These are phyloP conservation scores for Fremontodendron californicum DNA, from an alignment of 345 rosid species.

Conservation along the genomic window DNA sequence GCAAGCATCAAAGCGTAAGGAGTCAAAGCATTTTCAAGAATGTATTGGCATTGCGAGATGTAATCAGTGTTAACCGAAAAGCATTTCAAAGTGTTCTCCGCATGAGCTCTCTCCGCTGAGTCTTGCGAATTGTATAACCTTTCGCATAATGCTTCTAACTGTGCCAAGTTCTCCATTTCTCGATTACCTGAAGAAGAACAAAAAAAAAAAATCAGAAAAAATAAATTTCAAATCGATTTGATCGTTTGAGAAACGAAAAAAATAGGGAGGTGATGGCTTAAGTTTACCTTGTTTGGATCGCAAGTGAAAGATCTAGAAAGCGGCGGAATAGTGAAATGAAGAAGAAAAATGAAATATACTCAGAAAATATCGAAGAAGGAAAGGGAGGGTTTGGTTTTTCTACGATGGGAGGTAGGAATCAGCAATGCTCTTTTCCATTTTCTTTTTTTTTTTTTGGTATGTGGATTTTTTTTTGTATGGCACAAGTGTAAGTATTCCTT, in stretches of 20 bases:
- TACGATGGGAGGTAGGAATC: neutral
- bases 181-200: constrained; percentile 24
- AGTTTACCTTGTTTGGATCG: constrained; percentile 6
- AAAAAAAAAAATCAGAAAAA: neutral
- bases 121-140: constrained; percentile 93
- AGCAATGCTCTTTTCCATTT: neutral
- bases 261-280: neutral
- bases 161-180: constrained; percentile 95
- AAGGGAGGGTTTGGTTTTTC: constrained; percentile 5
- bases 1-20: constrained; percentile 99
- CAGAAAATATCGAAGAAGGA: constrained; percentile 3
- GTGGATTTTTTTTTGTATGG: neutral
- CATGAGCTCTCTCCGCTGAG: constrained; percentile 84
- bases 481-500: neutral
- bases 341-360: neutral
- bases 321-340: neutral
- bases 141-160: constrained; percentile 94
- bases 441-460: neutral
- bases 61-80: constrained; percentile 85
- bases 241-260: neutral
- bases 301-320: neutral
- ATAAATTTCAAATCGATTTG: neutral
- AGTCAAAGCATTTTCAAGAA: constrained; percentile 92
- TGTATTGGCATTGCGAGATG: constrained; percentile 93
- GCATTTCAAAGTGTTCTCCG: constrained; percentile 88